Evolutionary conservation across 2,329 filamentous ascomycete species (phyloP).

Genomic region (Apiospora marii): DNA sequence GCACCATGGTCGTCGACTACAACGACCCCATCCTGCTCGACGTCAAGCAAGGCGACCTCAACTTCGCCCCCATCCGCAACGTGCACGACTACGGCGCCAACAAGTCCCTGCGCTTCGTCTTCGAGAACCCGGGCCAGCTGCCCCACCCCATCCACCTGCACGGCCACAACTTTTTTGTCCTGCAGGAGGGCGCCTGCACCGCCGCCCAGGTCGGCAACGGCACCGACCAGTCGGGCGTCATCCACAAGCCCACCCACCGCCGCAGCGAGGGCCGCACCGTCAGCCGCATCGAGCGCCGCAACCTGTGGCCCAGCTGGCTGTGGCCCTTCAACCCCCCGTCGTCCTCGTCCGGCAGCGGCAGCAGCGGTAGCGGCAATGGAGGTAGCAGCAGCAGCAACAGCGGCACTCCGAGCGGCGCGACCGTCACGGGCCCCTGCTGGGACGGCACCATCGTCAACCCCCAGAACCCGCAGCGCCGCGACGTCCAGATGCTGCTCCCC

Average conservation of each 20-base stretch:
- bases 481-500: slow-evolving; percentile 45
- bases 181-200: slow-evolving; percentile 42
- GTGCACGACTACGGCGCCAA: slow-evolving; percentile 34
- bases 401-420: neutral
- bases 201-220: slow-evolving; percentile 29
- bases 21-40: slow-evolving; percentile 34
- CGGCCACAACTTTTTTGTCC: slow-evolving; percentile 57
- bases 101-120: slow-evolving; percentile 40
- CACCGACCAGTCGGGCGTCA: neutral
- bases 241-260: neutral
- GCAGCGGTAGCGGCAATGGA: no score
- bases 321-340: neutral
- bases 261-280: neutral
- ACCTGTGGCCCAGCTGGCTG: neutral
- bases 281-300: neutral
- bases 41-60: slow-evolving; percentile 28
- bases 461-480: slow-evolving; percentile 47
- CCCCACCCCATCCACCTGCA: slow-evolving; percentile 58
- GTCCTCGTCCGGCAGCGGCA: neutral
- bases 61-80: slow-evolving; percentile 31
- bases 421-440: slow-evolving; percentile 26
- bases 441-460: slow-evolving; percentile 38
- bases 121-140: slow-evolving; percentile 38
- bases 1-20: slow-evolving; percentile 35
- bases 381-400: neutral